These are phyloP conservation scores for Leishmania arabica DNA, from an alignment of 208 protist genomes.

Conservation along the genomic window DNA sequence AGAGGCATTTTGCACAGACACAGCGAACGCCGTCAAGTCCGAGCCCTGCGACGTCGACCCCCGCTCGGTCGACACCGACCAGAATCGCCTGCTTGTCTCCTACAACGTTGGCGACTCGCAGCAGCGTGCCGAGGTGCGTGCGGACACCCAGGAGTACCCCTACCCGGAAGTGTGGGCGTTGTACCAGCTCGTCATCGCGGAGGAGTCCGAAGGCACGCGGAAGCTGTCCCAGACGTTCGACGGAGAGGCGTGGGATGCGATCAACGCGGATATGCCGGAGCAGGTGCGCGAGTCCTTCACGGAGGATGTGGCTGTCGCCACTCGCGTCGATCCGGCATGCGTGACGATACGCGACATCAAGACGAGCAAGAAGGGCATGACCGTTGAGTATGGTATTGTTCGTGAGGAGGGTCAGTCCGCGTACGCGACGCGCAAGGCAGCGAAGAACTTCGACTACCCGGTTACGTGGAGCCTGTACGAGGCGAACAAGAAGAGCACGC, in stretches of 20 bases:
- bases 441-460: slow-evolving; percentile 27
- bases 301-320: slow-evolving; percentile 29
- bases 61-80: slow-evolving; percentile 38
- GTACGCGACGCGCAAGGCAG: slow-evolving; percentile 33
- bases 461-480: slow-evolving; percentile 35
- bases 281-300: slow-evolving; percentile 31
- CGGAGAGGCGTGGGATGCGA: slow-evolving; percentile 36
- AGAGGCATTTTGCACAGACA: slow-evolving; percentile 58
- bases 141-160: slow-evolving; percentile 30
- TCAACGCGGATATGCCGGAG: slow-evolving; percentile 20
- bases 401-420: slow-evolving; percentile 30
- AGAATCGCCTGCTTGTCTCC: slow-evolving; percentile 44
- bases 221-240: slow-evolving; percentile 39
- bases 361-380: slow-evolving; percentile 34
- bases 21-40: slow-evolving; percentile 35
- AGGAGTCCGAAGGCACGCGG: slow-evolving; percentile 36
- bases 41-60: slow-evolving; percentile 32
- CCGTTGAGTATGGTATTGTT: slow-evolving; percentile 28
- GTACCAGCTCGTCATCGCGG: slow-evolving; percentile 39
- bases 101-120: slow-evolving; percentile 43
- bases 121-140: slow-evolving; percentile 24
- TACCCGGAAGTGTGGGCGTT: slow-evolving; percentile 55
- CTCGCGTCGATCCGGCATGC: slow-evolving; percentile 10
- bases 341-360: slow-evolving; percentile 35
- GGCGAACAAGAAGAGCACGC: slow-evolving; percentile 26